Evolutionary conservation across 2,329 filamentous ascomycete species (phyloP).

Genomic region (Fusarium dimerum): DNA sequence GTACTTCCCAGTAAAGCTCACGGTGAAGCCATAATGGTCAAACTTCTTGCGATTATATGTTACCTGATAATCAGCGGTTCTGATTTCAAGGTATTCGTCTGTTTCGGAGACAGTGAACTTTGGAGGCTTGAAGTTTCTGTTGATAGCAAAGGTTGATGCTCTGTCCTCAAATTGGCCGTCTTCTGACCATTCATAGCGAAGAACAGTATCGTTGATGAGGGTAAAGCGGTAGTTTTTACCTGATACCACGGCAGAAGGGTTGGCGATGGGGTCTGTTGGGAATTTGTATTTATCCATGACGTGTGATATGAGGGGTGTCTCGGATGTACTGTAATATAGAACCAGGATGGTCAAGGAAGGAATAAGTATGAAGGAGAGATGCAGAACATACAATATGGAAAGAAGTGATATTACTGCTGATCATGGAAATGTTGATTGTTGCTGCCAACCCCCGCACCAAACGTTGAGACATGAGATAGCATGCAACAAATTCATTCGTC

Average conservation of each 20-base stretch:
- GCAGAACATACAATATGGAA: too few species aligned
- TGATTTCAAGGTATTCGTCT: conserved; percentile 52
- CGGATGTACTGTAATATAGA: background rate
- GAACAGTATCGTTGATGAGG: conserved; percentile 54
- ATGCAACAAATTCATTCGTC: too few species aligned
- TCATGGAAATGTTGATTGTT: too few species aligned
- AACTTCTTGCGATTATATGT: conserved; percentile 61
- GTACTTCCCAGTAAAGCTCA: conserved; percentile 44
- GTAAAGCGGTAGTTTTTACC: conserved; percentile 57
- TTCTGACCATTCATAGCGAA: conserved; percentile 63
- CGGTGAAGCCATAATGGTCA: conserved; percentile 48
- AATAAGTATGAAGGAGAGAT: too few species aligned
- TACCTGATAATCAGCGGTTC: conserved; percentile 55
- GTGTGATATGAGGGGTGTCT: background rate
- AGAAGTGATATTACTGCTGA: too few species aligned
- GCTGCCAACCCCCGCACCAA: too few species aligned
- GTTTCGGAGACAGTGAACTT: conserved; percentile 50
- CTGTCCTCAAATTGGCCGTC: conserved; percentile 64
- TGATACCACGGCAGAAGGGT: conserved; percentile 16
- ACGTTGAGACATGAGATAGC: too few species aligned
- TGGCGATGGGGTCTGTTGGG: conserved; percentile 17
- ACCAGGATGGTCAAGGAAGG: background rate
- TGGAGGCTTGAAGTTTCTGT: conserved; percentile 45
- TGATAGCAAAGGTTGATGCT: conserved; percentile 61
- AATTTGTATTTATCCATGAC: conserved; percentile 23